These are phyloP conservation scores for Themeda triandra DNA, from an alignment of 176 grass and related monocot genomes.

Conservation along the genomic window DNA sequence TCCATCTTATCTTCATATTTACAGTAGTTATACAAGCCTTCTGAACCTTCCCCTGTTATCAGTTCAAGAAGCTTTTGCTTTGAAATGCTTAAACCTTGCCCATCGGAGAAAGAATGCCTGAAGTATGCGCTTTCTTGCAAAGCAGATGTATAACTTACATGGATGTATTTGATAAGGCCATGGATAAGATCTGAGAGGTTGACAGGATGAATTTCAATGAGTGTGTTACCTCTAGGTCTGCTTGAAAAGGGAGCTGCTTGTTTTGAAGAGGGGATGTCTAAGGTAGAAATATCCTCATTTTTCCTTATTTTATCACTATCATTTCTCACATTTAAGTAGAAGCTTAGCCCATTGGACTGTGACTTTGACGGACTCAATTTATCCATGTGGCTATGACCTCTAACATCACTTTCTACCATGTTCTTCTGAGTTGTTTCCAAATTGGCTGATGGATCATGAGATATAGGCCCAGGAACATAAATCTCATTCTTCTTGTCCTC, in stretches of 20 bases:
- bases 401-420: slow-evolving; percentile 25
- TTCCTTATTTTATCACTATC: slow-evolving; percentile 26
- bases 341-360: slow-evolving; percentile 56
- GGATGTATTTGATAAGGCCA: slow-evolving; percentile 43
- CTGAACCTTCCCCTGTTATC: slow-evolving; percentile 47
- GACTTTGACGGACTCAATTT: slow-evolving; percentile 43
- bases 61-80: slow-evolving; percentile 61
- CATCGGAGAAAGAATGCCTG: slow-evolving; percentile 27
- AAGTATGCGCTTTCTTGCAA: slow-evolving; percentile 51
- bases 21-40: slow-evolving; percentile 14
- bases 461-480: slow-evolving; percentile 18
- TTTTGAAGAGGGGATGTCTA: slow-evolving; percentile 34
- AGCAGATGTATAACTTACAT: slow-evolving; percentile 45
- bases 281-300: slow-evolving; percentile 15
- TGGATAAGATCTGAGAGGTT: slow-evolving; percentile 50
- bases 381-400: slow-evolving; percentile 25
- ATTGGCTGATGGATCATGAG: slow-evolving; percentile 34
- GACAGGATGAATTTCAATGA: slow-evolving; percentile 60
- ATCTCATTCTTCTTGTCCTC: slow-evolving; percentile 32
- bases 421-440: slow-evolving; percentile 27
- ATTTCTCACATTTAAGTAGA: slow-evolving; percentile 70
- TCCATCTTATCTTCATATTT: slow-evolving; percentile 43
- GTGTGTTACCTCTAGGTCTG: slow-evolving; percentile 20
- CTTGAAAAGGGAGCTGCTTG: slow-evolving; percentile 33
- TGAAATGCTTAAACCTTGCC: slow-evolving; percentile 50